Evolutionary conservation across 129 eudicot genomes (phyloP), one percentile per base, ranked within the genome.

Genomic region (Mikania micrantha): DNA sequence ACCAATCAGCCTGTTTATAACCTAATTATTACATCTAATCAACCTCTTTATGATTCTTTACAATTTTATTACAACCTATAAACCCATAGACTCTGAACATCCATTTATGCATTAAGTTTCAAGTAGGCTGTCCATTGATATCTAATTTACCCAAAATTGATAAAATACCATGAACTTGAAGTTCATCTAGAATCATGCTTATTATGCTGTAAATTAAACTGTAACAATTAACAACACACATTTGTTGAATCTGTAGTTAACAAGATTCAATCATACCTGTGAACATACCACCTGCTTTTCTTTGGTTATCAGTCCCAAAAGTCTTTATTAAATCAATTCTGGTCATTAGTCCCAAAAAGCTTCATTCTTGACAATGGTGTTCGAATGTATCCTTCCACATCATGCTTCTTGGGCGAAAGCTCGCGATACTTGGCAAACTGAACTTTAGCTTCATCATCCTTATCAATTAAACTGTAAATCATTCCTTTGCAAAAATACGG

Each of bases 401-500:
- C 95, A 75, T 76, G 77, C 44, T 88, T 88, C 75, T 78, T 85
- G 1, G 90, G 90, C 0, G 90, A 84, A 74, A 87, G 84, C 74
- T 85, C 77, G 0, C 79, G 74, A 59, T 83, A 89, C 88, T 89
- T 89, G 2, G 83, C 87, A 60, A 89, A 89, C 58, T 84, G 76
- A 56, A 70, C 82, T 52, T 56, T 81, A 28, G 96, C 93, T 60
- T 89, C 93, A 25, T 62, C 73, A n/a, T 81, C 69, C 62, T 66
- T 82, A 48, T 83, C 82, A 17, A 82, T 69, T 67, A 84, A 82
- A 64, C 90, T 79, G 67, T 77, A 90, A 20, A 90, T 77, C 95
- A 90, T 73, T 13, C 96, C 96, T 78, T 78, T 90, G 67, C 88
- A 82, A 40, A 90, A 90, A 78, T 79, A 80, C 1, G 94, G 94